These are phyloP conservation scores for Exophiala aquamarina DNA, from an alignment of 2,329 filamentous ascomycete species.

Conservation along the genomic window DNA sequence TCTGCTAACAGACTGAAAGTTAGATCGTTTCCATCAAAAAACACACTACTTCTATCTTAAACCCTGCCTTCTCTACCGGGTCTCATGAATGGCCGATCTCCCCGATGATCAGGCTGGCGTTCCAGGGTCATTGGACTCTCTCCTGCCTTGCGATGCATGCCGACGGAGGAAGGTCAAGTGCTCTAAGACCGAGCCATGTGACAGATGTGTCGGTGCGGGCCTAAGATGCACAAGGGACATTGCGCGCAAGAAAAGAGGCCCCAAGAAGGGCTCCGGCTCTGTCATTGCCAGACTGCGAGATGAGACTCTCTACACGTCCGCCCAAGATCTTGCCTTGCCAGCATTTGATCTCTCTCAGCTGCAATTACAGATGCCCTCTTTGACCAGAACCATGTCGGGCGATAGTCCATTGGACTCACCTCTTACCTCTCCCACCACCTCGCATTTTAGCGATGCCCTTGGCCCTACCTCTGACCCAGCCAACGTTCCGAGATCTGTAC, in stretches of 20 bases:
- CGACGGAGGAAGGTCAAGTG: slow-evolving; percentile 28
- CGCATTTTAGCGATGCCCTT: slow-evolving; percentile 22
- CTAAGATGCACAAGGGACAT: slow-evolving; percentile 28
- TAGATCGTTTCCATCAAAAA: no score
- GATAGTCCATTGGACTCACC: slow-evolving; percentile 25
- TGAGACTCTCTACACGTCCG: slow-evolving; percentile 19
- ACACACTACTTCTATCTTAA: no score
- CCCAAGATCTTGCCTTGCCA: slow-evolving; percentile 24
- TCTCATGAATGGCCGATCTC: slow-evolving; percentile 12
- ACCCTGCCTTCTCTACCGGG: no score
- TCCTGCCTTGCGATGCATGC: slow-evolving; percentile 29
- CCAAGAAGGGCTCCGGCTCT: slow-evolving; percentile 30
- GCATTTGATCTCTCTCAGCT: slow-evolving; percentile 25
- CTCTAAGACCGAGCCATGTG: slow-evolving; percentile 25
- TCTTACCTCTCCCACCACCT: slow-evolving; percentile 21
- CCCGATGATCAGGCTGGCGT: slow-evolving; percentile 10
- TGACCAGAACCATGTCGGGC: slow-evolving; percentile 18
- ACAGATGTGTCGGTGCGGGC: slow-evolving; percentile 24
- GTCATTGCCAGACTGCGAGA: slow-evolving; percentile 29
- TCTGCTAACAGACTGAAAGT: no score
- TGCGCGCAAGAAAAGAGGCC: slow-evolving; percentile 28
- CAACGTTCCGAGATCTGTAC: slow-evolving; percentile 24
- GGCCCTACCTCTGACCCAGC: slow-evolving; percentile 13
- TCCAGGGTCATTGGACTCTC: slow-evolving; percentile 11
- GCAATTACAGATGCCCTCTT: slow-evolving; percentile 24